Conservation (phyloP, 2,329 filamentous ascomycete species). For the Fusarium newnesense region DNA sequence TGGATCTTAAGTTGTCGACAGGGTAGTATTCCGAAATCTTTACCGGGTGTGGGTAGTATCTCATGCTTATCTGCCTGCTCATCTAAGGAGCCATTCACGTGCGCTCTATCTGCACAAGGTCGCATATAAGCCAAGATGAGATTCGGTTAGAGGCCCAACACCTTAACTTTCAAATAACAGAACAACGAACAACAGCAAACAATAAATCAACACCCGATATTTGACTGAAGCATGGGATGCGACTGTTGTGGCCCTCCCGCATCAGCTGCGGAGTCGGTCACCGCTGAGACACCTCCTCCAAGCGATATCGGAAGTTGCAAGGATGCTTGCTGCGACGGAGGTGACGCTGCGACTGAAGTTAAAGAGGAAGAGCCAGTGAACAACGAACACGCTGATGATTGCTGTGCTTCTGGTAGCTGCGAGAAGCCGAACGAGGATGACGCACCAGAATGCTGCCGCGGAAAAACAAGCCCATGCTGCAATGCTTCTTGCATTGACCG, state of each 20-base stretch:
- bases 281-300: background rate
- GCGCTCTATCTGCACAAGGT: background rate
- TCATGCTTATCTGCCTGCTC: background rate
- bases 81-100: conserved; percentile 22
- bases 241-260: conserved; percentile 29
- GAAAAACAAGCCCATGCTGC: conserved; percentile 54
- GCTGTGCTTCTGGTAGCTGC: background rate
- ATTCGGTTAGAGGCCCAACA: background rate
- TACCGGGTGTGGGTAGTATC: background rate
- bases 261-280: background rate
- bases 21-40: background rate
- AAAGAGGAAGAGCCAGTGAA: background rate
- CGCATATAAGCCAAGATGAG: conserved; percentile 2
- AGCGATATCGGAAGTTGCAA: conserved; percentile 2
- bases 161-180: background rate
- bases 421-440: background rate
- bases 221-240: conserved; percentile 19
- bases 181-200: background rate
- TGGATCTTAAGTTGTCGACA: background rate
- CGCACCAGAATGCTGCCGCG: conserved; percentile 53
- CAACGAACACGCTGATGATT: background rate
- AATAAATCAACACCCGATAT: background rate
- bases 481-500: conserved; percentile 56
- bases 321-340: conserved; percentile 13
- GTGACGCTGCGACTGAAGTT: background rate